phyloP scores from a whole-genome alignment of 768 basidiomycete genomes.

The Boletus sp. region DNA sequence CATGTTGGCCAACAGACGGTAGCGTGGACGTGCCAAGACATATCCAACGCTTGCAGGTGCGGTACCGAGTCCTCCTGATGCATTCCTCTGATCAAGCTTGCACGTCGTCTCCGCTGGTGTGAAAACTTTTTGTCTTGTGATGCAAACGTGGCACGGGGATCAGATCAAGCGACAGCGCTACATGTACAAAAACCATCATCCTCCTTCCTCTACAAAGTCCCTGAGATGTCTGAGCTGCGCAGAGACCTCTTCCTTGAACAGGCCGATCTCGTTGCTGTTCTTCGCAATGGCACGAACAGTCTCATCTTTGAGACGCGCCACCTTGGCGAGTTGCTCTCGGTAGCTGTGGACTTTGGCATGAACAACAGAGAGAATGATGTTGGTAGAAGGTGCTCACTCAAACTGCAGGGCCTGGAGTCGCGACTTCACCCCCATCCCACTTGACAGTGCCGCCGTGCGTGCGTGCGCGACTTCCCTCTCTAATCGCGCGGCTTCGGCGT shows the following conservation, averaged over 20 bases:
- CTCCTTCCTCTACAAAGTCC: conserved; percentile 60
- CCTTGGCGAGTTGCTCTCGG: conserved; percentile 75
- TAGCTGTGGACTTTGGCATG: conserved; percentile 45
- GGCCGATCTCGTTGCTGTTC: conserved; percentile 78
- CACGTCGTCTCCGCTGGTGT: neutral
- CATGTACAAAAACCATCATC: conserved; percentile 12
- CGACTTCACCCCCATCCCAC: conserved; percentile 80
- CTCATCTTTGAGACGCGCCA: conserved; percentile 71
- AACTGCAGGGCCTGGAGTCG: conserved; percentile 74
- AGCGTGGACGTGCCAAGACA: no score
- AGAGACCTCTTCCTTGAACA: conserved; percentile 78
- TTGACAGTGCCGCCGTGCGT: conserved; percentile 69
- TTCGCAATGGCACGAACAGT: conserved; percentile 79
- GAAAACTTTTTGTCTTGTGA: conserved; percentile 1
- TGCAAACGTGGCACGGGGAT: neutral
- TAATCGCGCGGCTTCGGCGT: conserved; percentile 59
- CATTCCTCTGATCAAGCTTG: neutral
- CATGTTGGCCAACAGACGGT: no score
- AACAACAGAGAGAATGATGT: neutral
- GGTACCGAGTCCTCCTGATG: neutral
- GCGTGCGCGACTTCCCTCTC: conserved; percentile 74
- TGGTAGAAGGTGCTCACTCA: conserved; percentile 45
- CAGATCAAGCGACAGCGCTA: neutral
- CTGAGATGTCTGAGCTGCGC: conserved; percentile 64
- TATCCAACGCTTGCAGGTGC: no score